Conservation (phyloP, 176 grass and related monocot genomes). For the Bromus sterilis region DNA sequence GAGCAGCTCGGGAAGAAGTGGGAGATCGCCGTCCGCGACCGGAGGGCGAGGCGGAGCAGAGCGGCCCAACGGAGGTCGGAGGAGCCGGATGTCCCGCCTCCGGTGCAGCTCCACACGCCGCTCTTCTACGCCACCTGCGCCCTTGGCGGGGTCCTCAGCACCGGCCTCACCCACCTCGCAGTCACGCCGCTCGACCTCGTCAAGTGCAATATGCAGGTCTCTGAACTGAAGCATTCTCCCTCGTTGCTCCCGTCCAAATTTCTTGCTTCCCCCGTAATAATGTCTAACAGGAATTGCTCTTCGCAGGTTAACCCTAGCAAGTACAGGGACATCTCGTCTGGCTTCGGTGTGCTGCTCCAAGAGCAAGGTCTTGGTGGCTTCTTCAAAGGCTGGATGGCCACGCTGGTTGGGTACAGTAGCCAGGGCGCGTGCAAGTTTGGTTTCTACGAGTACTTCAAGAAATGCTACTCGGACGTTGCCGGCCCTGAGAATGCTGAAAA, state of each 20-base stretch:
- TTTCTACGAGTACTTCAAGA: constrained; percentile 94
- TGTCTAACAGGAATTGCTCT: background rate
- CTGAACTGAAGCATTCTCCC: background rate
- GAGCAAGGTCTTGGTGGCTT: constrained; percentile 74
- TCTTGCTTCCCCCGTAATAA: background rate
- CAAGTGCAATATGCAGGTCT: constrained; percentile 96
- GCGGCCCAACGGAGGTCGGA: background rate
- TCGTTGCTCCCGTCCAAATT: background rate
- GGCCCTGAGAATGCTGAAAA: constrained; percentile 41
- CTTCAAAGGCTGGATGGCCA: constrained; percentile 88
- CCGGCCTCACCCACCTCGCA: constrained; percentile 57
- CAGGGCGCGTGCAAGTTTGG: constrained; percentile 91
- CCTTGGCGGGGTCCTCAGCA: constrained; percentile 51
- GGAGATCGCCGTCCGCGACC: constrained; percentile 24
- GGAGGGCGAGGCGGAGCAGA: background rate
- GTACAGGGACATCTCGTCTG: constrained; percentile 56
- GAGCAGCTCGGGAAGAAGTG: constrained; percentile 35
- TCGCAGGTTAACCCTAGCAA: constrained; percentile 77
- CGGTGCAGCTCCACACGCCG: constrained; percentile 59
- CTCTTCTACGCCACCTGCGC: constrained; percentile 62
- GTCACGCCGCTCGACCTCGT: constrained; percentile 94
- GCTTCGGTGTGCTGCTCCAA: constrained; percentile 49
- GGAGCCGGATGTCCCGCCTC: background rate
- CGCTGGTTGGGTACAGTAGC: constrained; percentile 73
- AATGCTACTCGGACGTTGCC: constrained; percentile 56